Evolutionary conservation across 2,329 filamentous ascomycete species (phyloP).

Genomic region (Xylaria sp.): DNA sequence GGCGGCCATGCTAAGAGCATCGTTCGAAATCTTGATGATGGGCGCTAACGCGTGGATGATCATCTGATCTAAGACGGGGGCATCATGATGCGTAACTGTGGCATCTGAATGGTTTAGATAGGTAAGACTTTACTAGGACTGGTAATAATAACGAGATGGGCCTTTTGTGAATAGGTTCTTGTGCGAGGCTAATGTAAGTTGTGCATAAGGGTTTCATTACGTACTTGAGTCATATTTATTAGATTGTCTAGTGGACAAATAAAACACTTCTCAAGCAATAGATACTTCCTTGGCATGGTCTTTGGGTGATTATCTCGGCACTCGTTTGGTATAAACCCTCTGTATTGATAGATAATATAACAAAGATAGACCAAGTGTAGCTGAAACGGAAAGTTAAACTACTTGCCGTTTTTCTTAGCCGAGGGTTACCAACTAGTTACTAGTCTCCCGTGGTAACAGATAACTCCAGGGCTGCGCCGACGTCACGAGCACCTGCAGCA

Average conservation of each 20-base stretch:
- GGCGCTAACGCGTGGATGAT: conserved; percentile 26
- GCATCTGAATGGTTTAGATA: conserved; percentile 19
- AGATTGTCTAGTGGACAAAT: background rate
- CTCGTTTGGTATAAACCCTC: background rate
- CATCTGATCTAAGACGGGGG: conserved; percentile 32
- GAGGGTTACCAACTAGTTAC: background rate
- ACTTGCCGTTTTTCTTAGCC: background rate
- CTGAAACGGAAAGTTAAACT: background rate
- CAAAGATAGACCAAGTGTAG: too few species aligned
- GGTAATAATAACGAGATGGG: background rate
- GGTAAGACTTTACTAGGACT: background rate
- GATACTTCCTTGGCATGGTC: background rate
- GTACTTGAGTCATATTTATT: background rate
- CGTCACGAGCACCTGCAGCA: conserved; percentile 11
- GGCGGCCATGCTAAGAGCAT: background rate
- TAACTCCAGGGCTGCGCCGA: background rate
- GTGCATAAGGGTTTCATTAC: conserved; percentile 12
- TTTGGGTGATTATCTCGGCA: background rate
- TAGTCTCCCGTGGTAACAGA: background rate
- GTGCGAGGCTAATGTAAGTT: conserved; percentile 5
- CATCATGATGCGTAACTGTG: conserved; percentile 9
- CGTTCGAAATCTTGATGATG: conserved; percentile 14
- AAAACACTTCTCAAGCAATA: background rate
- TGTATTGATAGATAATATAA: background rate
- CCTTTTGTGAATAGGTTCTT: background rate